phyloP scores from a whole-genome alignment of 306 rosid species.

The Gastrolobium villosum region DNA sequence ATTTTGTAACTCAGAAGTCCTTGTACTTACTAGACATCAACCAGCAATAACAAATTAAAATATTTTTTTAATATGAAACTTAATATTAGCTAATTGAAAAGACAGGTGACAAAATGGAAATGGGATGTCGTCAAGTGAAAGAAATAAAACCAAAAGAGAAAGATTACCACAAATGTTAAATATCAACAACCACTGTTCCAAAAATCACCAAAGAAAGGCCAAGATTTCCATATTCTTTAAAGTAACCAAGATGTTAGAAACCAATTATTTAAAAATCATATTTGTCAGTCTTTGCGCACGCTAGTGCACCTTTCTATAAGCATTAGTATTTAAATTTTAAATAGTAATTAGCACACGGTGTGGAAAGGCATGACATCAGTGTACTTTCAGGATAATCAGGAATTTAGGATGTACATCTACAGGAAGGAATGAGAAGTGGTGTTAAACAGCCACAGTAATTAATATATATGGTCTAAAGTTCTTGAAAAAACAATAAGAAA shows the following conservation, averaged over 20 bases:
- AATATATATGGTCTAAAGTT: not conserved
- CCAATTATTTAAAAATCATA: not conserved
- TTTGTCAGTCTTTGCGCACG: conserved; percentile 1
- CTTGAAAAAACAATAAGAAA: conserved; percentile 11
- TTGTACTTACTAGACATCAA: not conserved
- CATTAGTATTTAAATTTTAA: conserved; percentile 17
- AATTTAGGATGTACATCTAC: conserved; percentile 16
- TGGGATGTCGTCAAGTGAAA: not conserved
- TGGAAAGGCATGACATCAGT: conserved; percentile 34
- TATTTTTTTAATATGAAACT: not conserved
- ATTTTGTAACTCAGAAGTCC: not conserved
- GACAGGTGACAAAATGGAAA: not conserved
- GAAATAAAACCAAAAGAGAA: conserved; percentile 13
- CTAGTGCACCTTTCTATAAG: not conserved
- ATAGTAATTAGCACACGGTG: conserved; percentile 7
- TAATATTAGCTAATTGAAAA: not conserved
- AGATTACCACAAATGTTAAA: conserved; percentile 11
- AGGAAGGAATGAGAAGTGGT: conserved; percentile 15
- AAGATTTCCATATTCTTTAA: conserved; percentile 20
- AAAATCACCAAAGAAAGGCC: conserved; percentile 19
- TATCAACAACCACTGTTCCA: conserved; percentile 12
- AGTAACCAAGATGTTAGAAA: conserved; percentile 27
- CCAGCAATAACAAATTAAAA: not conserved
- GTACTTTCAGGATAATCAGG: conserved; percentile 3
- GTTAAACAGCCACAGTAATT: conserved; percentile 28